phyloP scores from a whole-genome alignment of 257 asterid species.

The Primulina eburnea region DNA sequence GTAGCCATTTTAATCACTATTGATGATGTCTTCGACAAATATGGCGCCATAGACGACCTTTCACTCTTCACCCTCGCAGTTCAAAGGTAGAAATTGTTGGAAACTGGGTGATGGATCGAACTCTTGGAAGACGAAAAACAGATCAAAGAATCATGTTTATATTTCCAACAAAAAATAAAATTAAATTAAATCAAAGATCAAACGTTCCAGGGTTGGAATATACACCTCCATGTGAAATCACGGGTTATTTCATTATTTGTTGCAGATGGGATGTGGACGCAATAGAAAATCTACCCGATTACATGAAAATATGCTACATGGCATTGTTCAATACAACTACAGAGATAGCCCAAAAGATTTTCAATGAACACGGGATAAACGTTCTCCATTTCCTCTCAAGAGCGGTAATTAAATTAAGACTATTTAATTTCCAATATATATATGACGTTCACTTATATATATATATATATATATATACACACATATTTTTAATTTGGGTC shows the following conservation, averaged over 20 bases:
- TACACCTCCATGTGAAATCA: too few relatives aligned
- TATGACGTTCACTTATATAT: too few relatives aligned
- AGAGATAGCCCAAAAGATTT: slow-evolving; percentile 33
- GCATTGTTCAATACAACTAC: slow-evolving; percentile 41
- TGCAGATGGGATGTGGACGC: slow-evolving; percentile 43
- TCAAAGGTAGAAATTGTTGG: slow-evolving; percentile 28
- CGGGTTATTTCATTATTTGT: neutral
- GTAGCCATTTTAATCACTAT: slow-evolving; percentile 38
- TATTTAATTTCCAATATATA: too few relatives aligned
- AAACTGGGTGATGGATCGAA: too few relatives aligned
- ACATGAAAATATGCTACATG: slow-evolving; percentile 46
- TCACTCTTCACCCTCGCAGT: slow-evolving; percentile 34
- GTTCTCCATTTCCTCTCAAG: slow-evolving; percentile 30
- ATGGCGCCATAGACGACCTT: slow-evolving; percentile 33
- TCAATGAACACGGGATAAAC: slow-evolving; percentile 38
- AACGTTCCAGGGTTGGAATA: too few relatives aligned
- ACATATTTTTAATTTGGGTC: too few relatives aligned
- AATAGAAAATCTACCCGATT: slow-evolving; percentile 39
- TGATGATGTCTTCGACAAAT: slow-evolving; percentile 39
- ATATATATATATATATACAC: too few relatives aligned
- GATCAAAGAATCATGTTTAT: too few relatives aligned
- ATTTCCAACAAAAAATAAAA: too few relatives aligned
- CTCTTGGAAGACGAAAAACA: too few relatives aligned
- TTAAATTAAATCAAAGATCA: too few relatives aligned
- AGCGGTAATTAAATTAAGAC: slow-evolving; percentile 24